Conservation (phyloP, 257 asterid genomes). For the Asclepias syriaca region DNA sequence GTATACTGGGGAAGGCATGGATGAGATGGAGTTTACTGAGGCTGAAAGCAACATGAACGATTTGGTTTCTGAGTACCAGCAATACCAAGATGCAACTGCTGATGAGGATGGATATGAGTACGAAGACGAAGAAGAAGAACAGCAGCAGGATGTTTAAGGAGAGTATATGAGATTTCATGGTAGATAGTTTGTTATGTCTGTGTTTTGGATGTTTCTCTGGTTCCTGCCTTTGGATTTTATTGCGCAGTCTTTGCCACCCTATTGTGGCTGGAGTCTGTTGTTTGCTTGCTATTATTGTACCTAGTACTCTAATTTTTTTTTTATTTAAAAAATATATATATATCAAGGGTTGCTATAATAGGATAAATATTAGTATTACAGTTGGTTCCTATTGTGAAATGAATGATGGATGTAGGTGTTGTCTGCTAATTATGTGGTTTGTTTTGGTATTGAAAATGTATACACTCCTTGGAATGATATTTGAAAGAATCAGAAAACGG, state of each 20-base stretch:
- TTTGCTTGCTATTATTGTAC: constrained; percentile 4
- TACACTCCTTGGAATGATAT: background rate
- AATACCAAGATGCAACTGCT: constrained; percentile 73
- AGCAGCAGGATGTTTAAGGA: constrained; percentile 41
- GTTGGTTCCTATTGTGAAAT: background rate
- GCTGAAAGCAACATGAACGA: constrained; percentile 81
- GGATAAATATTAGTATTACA: background rate
- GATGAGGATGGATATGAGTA: constrained; percentile 65
- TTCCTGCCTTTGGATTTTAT: constrained; percentile 9
- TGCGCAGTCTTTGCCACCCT: constrained; percentile 18
- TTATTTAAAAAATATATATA: too few species aligned
- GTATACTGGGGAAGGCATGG: constrained; percentile 72
- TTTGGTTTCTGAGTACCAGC: constrained; percentile 75
- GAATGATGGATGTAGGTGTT: background rate
- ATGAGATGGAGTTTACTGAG: constrained; percentile 64
- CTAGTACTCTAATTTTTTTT: constrained; percentile 1
- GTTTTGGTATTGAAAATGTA: background rate
- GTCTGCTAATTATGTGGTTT: background rate
- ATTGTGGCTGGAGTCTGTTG: constrained; percentile 8
- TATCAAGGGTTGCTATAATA: background rate
- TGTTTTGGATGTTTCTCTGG: constrained; percentile 4
- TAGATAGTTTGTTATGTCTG: constrained; percentile 2
- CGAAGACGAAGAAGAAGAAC: constrained; percentile 55
- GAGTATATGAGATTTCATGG: background rate
- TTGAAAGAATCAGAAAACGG: too few species aligned